Evolutionary conservation across 2,329 filamentous ascomycete species (phyloP).

Genomic region (Aschersonia sp.): DNA sequence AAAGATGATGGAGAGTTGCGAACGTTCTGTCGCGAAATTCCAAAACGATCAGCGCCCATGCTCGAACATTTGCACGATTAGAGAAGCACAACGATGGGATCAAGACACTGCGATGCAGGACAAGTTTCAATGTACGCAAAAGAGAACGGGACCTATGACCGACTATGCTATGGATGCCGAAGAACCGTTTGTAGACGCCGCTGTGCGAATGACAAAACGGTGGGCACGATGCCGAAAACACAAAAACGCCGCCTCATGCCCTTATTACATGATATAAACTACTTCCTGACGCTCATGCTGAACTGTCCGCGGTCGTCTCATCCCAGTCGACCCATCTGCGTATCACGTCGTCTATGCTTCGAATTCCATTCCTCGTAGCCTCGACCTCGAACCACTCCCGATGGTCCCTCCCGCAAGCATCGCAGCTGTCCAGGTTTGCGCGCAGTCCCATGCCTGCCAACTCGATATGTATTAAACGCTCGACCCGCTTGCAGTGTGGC

Average conservation of each 20-base stretch:
- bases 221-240: not conserved
- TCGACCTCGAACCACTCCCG: slow-evolving; percentile 92
- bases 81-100: no score
- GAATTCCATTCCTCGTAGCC: slow-evolving; percentile 55
- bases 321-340: slow-evolving; percentile 80
- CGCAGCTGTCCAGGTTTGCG: slow-evolving; percentile 44
- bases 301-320: slow-evolving; percentile 23
- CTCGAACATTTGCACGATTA: no score
- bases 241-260: not conserved
- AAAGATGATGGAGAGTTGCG: no score
- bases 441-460: slow-evolving; percentile 48
- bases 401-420: slow-evolving; percentile 70
- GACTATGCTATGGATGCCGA: no score
- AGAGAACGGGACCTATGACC: no score
- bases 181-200: no score
- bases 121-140: no score
- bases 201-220: no score
- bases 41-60: no score
- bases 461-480: slow-evolving; percentile 82
- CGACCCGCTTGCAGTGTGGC: slow-evolving; percentile 74
- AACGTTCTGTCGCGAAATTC: no score
- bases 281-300: not conserved
- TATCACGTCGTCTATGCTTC: slow-evolving; percentile 52
- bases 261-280: not conserved
- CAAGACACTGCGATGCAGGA: no score